Base-by-base conservation (phyloP, 345 rosid genomes). In the Citrus maxima region DNA sequence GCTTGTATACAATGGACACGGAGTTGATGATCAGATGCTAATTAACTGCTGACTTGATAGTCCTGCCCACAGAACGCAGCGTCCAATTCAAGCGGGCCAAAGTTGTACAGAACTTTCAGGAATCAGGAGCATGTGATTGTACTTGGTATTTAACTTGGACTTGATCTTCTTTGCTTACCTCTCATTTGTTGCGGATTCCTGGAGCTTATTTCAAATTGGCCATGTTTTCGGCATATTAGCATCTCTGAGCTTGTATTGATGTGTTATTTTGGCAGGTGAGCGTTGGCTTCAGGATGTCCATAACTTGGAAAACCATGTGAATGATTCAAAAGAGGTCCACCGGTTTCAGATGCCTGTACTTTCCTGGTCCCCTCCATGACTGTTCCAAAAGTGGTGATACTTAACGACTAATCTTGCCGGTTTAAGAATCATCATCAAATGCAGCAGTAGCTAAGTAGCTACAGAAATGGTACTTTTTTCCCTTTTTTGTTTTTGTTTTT, bases 11-110 rank as follows among this genome's bases (percentile, higher is more conserved):
- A 12, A 12, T 42, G 3, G 51, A 3, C 51, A 42, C 16, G 51
- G 16, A 12, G 51, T 42, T 42, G 14, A 10, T 42, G 51, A 42
- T 3, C 51, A 42, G 51, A 42, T 42, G 51, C 51, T 12, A 42
- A 12, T 10, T 42, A 42, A 42, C 51, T 82, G 83, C 61, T 80
- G 89, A 87, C 83, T 61, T 42, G 86, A 84, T 56, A 86, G 89
- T 25, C 87, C 89, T 1, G 82, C 87, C 5, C 74, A 82, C 65
- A 72, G 82, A 42, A 81, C 87, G 7, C 85, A 81, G 14, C 77
- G 87, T 49, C 85, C 82, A 13, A 82, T 84, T 40, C 79, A 80
- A 78, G 55, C 85, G 0, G 84, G 84, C 1, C 80, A 82, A 49
- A 82, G 64, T 34, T 86, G 80, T 73, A 78, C 84, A 1, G 18